These are phyloP conservation scores for Trichoderma arundinaceum DNA, from an alignment of 2,329 filamentous ascomycete genomes.

Conservation along the genomic window DNA sequence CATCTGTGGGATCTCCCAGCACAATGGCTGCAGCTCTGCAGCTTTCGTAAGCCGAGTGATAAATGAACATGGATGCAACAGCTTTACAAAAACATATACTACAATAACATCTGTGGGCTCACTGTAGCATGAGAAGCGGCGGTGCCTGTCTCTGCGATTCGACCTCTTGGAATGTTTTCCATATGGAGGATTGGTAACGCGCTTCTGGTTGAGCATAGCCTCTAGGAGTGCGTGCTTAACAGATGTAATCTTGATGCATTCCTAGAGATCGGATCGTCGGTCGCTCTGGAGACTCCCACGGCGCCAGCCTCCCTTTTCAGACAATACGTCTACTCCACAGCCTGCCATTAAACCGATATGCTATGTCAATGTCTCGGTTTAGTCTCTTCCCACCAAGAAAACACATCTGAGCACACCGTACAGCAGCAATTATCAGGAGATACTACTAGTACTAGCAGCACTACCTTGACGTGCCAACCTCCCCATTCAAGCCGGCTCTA, in stretches of 20 bases:
- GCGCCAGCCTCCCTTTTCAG: slow-evolving; percentile 11
- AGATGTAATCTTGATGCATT: background rate
- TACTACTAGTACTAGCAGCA: background rate
- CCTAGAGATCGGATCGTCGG: background rate
- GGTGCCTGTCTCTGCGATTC: too few species aligned
- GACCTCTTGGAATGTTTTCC: too few species aligned
- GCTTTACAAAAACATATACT: too few species aligned
- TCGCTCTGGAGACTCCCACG: too few species aligned
- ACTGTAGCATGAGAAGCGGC: too few species aligned
- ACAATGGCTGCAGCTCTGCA: too few species aligned
- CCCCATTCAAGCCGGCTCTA: too few species aligned
- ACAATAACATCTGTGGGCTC: too few species aligned
- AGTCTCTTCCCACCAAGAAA: background rate
- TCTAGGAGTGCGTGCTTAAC: background rate
- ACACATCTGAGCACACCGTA: background rate
- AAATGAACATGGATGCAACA: too few species aligned
- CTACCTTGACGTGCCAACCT: background rate
- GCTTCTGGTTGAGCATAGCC: too few species aligned
- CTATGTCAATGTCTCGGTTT: background rate
- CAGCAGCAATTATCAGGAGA: background rate
- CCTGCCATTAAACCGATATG: background rate
- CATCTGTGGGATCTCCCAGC: background rate
- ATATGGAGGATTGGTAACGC: too few species aligned
- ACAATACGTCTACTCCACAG: background rate
- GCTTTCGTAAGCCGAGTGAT: too few species aligned